Percentiles rank a stretch among this genome's conserved stretches.
These are phyloP conservation scores for Huntiella omanensis DNA, from an alignment of 2,329 filamentous ascomycete species.

Conservation along the genomic window DNA sequence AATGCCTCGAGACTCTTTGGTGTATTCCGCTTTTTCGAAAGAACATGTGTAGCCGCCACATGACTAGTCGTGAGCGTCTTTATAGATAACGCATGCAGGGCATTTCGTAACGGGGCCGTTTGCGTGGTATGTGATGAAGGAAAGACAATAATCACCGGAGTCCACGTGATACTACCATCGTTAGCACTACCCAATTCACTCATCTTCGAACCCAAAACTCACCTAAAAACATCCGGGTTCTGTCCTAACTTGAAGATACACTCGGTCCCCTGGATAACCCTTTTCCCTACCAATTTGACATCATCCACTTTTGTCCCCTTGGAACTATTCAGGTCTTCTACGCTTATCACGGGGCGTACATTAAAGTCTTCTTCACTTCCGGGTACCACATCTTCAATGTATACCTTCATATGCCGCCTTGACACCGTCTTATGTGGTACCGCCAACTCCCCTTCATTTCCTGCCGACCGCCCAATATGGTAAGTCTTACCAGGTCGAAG, in stretches of 20 bases:
- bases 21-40: constrained; percentile 78
- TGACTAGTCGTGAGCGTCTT: no score
- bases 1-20: constrained; percentile 73
- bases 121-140: constrained; percentile 28
- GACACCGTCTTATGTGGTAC: constrained; percentile 74
- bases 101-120: no score
- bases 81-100: no score
- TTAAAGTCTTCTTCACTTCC: constrained; percentile 42
- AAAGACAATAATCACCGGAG: constrained; percentile 63
- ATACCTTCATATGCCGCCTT: constrained; percentile 65
- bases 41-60: constrained; percentile 60
- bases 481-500: constrained; percentile 8
- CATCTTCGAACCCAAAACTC: not conserved
- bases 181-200: no score
- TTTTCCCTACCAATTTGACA: constrained; percentile 44
- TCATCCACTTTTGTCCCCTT: constrained; percentile 66
- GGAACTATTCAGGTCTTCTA: constrained; percentile 71
- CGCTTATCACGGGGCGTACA: constrained; percentile 47
- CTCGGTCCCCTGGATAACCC: constrained; percentile 30
- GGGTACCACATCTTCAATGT: constrained; percentile 31
- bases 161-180: constrained; percentile 49
- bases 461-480: constrained; percentile 7
- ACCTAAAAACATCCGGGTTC: not conserved
- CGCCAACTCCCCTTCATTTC: constrained; percentile 38
- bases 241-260: constrained; percentile 52